Percentiles rank a stretch among this genome's conserved stretches.
Conservation (phyloP, 371 early-diverging fungal species). For the Funneliformis caledonium region DNA sequence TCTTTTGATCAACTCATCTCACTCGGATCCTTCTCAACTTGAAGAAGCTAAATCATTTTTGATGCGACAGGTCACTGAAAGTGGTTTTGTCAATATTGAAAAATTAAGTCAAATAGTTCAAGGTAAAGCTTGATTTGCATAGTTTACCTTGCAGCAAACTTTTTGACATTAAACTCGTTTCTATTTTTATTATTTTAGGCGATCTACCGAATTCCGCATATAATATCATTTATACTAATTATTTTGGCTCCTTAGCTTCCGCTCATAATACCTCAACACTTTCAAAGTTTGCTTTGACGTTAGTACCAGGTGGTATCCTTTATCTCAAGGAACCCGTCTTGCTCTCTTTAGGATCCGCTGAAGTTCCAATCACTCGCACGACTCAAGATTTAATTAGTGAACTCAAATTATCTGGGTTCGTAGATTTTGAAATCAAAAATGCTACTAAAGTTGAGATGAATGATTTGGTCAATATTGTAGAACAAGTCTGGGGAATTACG, state of each 20-base stretch:
- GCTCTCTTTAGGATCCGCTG: conserved; percentile 41
- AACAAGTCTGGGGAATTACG: neutral
- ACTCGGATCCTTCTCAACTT: neutral
- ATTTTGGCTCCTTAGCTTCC: conserved; percentile 53
- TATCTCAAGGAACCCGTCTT: conserved; percentile 62
- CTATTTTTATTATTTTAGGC: conserved; percentile 40
- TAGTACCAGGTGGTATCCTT: conserved; percentile 62
- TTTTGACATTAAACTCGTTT: neutral
- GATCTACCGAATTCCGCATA: conserved; percentile 56
- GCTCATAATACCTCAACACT: conserved; percentile 60
- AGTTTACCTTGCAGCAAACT: neutral
- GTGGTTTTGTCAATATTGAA: neutral
- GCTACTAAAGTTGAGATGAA: conserved; percentile 47
- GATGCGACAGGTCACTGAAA: conserved; percentile 6
- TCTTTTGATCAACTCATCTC: conserved; percentile 20
- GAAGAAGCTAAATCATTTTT: conserved; percentile 12
- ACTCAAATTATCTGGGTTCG: conserved; percentile 71
- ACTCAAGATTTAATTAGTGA: conserved; percentile 55
- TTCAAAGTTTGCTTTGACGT: conserved; percentile 52
- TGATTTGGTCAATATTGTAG: conserved; percentile 44
- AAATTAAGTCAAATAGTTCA: conserved; percentile 29
- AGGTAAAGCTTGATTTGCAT: neutral
- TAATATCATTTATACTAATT: conserved; percentile 58
- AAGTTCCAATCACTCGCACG: conserved; percentile 48
- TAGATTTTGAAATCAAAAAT: conserved; percentile 55